A percentile compares a stretch with the other conserved stretches of the same genome.
Conservation (phyloP, 1,284 basidiomycete species). For the Ganoderma resinaceum region DNA sequence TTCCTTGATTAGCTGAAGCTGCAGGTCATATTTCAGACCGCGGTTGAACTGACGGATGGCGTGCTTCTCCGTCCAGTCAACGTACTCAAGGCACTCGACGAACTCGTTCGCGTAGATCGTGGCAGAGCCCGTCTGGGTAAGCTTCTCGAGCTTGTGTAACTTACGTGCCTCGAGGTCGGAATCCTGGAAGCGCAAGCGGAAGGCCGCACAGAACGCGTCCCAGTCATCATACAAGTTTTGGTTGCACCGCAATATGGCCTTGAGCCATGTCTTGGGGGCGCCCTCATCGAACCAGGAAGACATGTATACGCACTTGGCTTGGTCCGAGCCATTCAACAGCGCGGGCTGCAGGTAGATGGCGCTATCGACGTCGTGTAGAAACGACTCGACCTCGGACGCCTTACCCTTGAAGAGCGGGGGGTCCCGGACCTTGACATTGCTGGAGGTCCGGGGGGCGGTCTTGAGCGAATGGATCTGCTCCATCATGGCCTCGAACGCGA, state of each 20-base stretch:
- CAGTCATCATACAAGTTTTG: not conserved
- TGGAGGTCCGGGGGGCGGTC: too few species aligned
- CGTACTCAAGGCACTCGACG: not conserved
- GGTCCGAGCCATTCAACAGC: not conserved
- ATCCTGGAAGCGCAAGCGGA: not conserved
- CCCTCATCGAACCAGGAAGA: not conserved
- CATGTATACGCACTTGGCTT: not conserved
- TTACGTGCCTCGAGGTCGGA: not conserved
- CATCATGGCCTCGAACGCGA: too few species aligned
- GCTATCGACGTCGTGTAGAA: not conserved
- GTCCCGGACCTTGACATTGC: not conserved
- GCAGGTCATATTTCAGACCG: not conserved
- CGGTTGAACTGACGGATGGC: not conserved
- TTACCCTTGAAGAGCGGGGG: conserved; percentile 1
- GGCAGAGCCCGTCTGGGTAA: not conserved
- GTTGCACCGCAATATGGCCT: not conserved
- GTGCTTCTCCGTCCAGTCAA: not conserved
- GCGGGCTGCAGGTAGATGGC: not conserved
- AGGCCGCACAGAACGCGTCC: not conserved
- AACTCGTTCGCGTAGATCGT: not conserved
- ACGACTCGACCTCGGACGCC: not conserved
- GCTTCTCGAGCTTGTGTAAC: not conserved
- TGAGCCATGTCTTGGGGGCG: not conserved
- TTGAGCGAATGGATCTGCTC: too few species aligned
- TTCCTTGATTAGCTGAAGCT: not conserved